Conservation (phyloP, 495 filamentous ascomycete genomes). For the Neohortaea acidophila region DNA sequence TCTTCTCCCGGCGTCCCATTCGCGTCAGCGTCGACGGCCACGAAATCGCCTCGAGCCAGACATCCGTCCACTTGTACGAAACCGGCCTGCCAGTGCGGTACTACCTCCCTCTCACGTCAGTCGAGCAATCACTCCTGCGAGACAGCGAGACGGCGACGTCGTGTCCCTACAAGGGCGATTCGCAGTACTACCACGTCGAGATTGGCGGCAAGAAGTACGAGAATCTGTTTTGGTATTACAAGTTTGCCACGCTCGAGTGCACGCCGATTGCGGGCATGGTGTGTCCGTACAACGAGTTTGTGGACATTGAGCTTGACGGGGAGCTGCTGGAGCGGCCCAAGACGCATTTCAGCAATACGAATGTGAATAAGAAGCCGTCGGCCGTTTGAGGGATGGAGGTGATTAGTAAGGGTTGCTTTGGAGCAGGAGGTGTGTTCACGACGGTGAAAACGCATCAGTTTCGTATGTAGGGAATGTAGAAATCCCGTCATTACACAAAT, state of each 20-base stretch:
- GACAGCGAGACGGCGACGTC: slow-evolving; percentile 31
- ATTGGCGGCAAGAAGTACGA: slow-evolving; percentile 27
- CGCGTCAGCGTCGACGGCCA: slow-evolving; percentile 33
- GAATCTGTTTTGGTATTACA: slow-evolving; percentile 43
- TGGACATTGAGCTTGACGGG: slow-evolving; percentile 42
- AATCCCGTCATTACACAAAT: no score
- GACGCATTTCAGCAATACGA: slow-evolving; percentile 16
- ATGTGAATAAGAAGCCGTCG: slow-evolving; percentile 8
- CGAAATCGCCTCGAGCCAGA: slow-evolving; percentile 29
- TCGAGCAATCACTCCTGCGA: slow-evolving; percentile 27
- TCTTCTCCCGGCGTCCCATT: slow-evolving; percentile 35
- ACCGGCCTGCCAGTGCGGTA: slow-evolving; percentile 37
- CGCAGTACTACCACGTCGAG: slow-evolving; percentile 36
- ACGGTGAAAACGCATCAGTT: no score
- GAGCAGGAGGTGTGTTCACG: no score
- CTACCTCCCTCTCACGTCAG: slow-evolving; percentile 35
- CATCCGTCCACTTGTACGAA: slow-evolving; percentile 34
- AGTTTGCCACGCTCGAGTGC: slow-evolving; percentile 35
- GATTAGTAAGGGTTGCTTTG: no score
- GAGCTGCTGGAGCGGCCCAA: slow-evolving; percentile 26
- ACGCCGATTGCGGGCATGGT: slow-evolving; percentile 32
- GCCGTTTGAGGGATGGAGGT: no score
- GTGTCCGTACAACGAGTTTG: slow-evolving; percentile 45
- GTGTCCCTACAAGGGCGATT: slow-evolving; percentile 45
- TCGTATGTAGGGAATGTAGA: no score